Percentiles rank a stretch among this genome's conserved stretches.
These are phyloP conservation scores for Neurospora sp. DNA, from an alignment of 495 filamentous ascomycete species.

Conservation along the genomic window DNA sequence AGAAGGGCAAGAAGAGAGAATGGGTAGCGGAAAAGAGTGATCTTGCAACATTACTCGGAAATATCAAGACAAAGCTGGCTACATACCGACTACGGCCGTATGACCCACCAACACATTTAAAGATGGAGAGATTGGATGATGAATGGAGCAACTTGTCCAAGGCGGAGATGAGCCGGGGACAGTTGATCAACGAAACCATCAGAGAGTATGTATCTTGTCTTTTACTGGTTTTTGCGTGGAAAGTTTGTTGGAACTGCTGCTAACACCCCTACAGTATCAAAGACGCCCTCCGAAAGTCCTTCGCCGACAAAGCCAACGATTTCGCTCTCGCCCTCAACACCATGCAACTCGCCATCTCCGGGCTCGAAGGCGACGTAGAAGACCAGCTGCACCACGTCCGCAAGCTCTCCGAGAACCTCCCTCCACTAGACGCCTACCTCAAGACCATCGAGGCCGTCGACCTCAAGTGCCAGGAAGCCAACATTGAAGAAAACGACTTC, in stretches of 20 bases:
- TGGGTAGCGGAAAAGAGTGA: slow-evolving; percentile 99
- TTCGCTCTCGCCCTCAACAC: slow-evolving; percentile 92
- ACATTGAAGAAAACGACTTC: slow-evolving; percentile 98
- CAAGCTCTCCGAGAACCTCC: slow-evolving; percentile 66
- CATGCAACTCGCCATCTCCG: slow-evolving; percentile 83
- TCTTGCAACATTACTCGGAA: slow-evolving; percentile 84
- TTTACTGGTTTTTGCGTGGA: not conserved
- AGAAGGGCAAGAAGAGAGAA: slow-evolving; percentile 73
- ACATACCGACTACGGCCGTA: slow-evolving; percentile 89
- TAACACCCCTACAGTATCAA: slow-evolving; percentile 58
- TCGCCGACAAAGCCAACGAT: slow-evolving; percentile 95
- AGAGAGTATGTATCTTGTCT: slow-evolving; percentile 53
- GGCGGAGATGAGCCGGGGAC: slow-evolving; percentile 75
- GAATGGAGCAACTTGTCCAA: slow-evolving; percentile 73
- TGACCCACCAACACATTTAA: slow-evolving; percentile 73
- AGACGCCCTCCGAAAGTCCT: slow-evolving; percentile 79
- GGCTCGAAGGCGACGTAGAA: slow-evolving; percentile 89
- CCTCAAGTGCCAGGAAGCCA: slow-evolving; percentile 85
- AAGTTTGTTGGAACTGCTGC: not conserved
- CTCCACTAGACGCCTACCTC: slow-evolving; percentile 80
- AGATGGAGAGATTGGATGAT: slow-evolving; percentile 64
- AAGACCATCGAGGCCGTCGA: slow-evolving; percentile 73
- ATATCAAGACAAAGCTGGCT: slow-evolving; percentile 95
- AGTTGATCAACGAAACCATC: slow-evolving; percentile 95
- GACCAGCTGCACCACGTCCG: slow-evolving; percentile 83